Percentiles rank a stretch among this genome's conserved stretches.
These are phyloP conservation scores for Paraconiothyrium sp. DNA, from an alignment of 2,329 filamentous ascomycete species.

Conservation along the genomic window DNA sequence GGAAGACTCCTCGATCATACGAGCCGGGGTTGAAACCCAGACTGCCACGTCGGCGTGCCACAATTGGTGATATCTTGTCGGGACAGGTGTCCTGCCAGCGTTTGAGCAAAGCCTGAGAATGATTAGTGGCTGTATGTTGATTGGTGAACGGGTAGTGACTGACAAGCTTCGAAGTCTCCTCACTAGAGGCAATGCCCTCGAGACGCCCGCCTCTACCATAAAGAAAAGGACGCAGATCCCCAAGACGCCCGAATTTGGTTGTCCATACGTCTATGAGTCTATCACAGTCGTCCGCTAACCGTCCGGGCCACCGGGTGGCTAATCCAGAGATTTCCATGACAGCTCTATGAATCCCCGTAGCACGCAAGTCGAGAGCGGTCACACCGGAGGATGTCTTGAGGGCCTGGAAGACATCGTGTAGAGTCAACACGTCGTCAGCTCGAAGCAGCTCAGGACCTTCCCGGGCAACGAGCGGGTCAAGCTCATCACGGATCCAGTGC, in stretches of 20 bases:
- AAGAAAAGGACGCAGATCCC: constrained; percentile 50
- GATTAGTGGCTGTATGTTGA: not conserved
- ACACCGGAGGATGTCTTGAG: constrained; percentile 36
- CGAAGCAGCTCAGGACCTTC: constrained; percentile 55
- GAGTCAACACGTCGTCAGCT: constrained; percentile 54
- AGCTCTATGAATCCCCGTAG: constrained; percentile 58
- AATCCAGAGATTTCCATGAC: constrained; percentile 54
- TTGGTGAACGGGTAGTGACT: constrained; percentile 15
- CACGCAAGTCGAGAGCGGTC: constrained; percentile 48
- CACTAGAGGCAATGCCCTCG: constrained; percentile 51
- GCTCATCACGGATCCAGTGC: constrained; percentile 59
- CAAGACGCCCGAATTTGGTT: constrained; percentile 49
- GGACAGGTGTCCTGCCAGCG: constrained; percentile 45
- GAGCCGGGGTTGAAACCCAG: constrained; percentile 59
- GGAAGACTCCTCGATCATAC: constrained; percentile 41
- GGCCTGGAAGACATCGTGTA: constrained; percentile 54
- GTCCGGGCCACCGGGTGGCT: constrained; percentile 58
- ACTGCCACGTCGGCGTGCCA: constrained; percentile 49
- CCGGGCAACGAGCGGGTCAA: constrained; percentile 57
- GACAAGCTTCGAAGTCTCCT: constrained; percentile 52
- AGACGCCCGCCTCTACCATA: constrained; percentile 56
- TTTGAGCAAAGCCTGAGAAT: constrained; percentile 43
- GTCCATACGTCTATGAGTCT: constrained; percentile 53
- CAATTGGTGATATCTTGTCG: constrained; percentile 36
- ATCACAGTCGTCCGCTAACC: constrained; percentile 57